Evolutionary conservation across 1,284 basidiomycete species (phyloP), one percentile per base, ranked within the genome.

Genomic region (Xerocomus minutiporus): DNA sequence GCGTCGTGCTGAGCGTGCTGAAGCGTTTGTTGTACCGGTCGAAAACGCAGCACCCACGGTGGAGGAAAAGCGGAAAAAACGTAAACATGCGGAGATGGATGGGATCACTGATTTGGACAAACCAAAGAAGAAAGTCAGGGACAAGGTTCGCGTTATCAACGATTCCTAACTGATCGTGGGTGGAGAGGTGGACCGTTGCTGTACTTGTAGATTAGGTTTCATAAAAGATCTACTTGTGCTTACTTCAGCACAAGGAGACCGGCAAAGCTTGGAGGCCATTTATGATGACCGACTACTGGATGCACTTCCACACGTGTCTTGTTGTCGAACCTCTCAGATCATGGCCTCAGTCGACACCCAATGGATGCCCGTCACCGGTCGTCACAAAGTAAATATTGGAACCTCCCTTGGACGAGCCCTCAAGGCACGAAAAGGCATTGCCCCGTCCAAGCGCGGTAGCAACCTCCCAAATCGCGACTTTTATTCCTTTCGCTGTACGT

Each of bases 11-110:
- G 84, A 88, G 68, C 84, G 93, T 35, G 90, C 90, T 54, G 86
- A 91, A 68, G 89, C 81, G 1, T 96, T 90, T 53, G 75, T 93
- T 50, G 91, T 93, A 4, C 93, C 93, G 1, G 75, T 71, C 17
- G 93, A 96, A 68, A 74, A 75, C 17, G 80, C 76, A 2, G 87
- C 78, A 25, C 83, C 81, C 1, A 86, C 84, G 0, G 81, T 93
- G 23, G 86, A 88, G 62, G 90, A 93, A 66, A 91, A 89, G 64
- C 76, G 81, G 60, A 83, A 81, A 61, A 83, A 83, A 61, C 77
- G 80, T 52, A 81, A 80, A 61, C 61, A 51, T 42, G 46, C 52
- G n/a, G 62, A 67, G 45, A 57, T 55, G 15, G 48, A 51, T n/a
- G 56, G 47, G 15, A 48, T 25, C 28, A 49, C 54, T 39, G 64